Base-by-base conservation (phyloP, 148 eudicot genomes). In the Silene uniflora region DNA sequence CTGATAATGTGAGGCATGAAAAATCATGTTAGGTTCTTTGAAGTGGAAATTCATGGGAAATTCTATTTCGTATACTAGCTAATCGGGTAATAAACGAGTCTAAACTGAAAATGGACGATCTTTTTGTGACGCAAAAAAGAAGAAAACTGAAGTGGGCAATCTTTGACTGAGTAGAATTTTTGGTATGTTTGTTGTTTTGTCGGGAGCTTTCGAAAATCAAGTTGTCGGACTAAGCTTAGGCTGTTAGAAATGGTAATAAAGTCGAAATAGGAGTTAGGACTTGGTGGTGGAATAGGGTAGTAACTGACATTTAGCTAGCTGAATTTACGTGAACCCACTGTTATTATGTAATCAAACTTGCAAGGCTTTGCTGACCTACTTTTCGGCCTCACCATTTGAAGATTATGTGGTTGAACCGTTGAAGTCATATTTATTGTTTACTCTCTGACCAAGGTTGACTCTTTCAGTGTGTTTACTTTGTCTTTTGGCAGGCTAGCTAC, bases 401-500 rank as follows among this genome's bases (percentile, higher is more conserved):
- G 42, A 10, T 64, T 13, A 4, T 64, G 42, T 65, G 46, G 3
- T 14, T 65, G 17, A 65, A 18, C 32, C 19, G 10, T 7, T 62
- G 22, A 1, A 62, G 29, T 62, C 22, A 27, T 27, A 27, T 32
- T 32, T 32, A 5, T 32, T 32, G 35, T 32, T 32, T 32, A 32
- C 35, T 32, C 35, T 1, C 8, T 42, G 54, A 49, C 42, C 16
- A 13, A 63, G 35, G 66, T 62, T 75, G 61, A 69, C 64, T 29
- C 21, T 23, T 60, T 65, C 17, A 54, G 47, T 32, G 19, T 13
- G 35, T 66, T 22, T 70, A 24, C 60, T 64, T 72, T 35, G 46
- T 79, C 49, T 65, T 78, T 60, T 74, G 67, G 62, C 85, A 84
- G 90, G 85, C 25, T 75, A 79, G 81, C 84, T 77, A 74, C 66